Evolutionary conservation across 495 filamentous ascomycete genomes (phyloP).

Genomic region (Penicillium ucsense): DNA sequence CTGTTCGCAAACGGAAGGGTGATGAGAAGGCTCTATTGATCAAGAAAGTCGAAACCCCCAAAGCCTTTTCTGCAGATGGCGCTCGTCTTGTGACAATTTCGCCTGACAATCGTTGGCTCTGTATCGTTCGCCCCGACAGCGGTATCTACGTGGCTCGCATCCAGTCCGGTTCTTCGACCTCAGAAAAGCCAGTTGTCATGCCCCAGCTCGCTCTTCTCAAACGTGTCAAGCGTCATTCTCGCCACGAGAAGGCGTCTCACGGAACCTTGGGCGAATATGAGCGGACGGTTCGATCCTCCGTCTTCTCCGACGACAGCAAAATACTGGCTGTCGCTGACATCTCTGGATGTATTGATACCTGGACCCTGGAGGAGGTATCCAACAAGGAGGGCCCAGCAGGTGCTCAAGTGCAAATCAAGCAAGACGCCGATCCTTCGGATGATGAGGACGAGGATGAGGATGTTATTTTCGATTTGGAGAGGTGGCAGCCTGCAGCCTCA

Average conservation of each 20-base stretch:
- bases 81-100: constrained; percentile 53
- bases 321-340: constrained; percentile 72
- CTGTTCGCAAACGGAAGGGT: constrained; percentile 32
- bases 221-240: constrained; percentile 46
- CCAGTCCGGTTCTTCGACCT: constrained; percentile 20
- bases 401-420: constrained; percentile 22
- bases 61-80: constrained; percentile 40
- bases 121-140: constrained; percentile 41
- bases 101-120: constrained; percentile 47
- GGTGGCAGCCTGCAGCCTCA: constrained; percentile 59
- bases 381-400: constrained; percentile 17
- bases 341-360: constrained; percentile 79
- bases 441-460: constrained; percentile 38
- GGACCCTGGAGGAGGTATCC: constrained; percentile 51
- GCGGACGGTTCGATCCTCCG: constrained; percentile 58
- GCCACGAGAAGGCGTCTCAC: constrained; percentile 43
- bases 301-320: constrained; percentile 73
- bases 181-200: constrained; percentile 34
- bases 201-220: constrained; percentile 43
- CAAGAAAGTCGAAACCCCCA: constrained; percentile 54
- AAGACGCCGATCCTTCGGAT: constrained; percentile 44
- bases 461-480: constrained; percentile 34
- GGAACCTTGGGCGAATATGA: constrained; percentile 73
- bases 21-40: constrained; percentile 48
- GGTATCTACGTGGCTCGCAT: constrained; percentile 39